Evolutionary conservation across 768 basidiomycete genomes (phyloP), one percentile per base, ranked within the genome.

Genomic region (Leccinum fibrillosum): DNA sequence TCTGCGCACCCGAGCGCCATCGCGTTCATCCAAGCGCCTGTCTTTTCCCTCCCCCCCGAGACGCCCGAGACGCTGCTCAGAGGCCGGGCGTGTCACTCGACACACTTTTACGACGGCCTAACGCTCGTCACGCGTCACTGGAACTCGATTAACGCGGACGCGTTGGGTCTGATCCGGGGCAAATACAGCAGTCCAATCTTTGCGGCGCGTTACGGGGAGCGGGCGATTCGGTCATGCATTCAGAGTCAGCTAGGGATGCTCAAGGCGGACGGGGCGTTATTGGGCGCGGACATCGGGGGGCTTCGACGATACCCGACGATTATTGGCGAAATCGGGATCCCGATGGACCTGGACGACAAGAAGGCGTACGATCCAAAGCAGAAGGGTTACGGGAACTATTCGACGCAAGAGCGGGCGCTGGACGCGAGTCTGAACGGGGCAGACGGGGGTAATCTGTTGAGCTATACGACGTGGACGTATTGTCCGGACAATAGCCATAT

Each of bases 61-160:
- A 70, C 86, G 1, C 80, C 81, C 8, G 80, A 82, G 23, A 79
- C 81, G 9, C 72, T 86, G 13, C 72, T 85, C 17, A 79, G 82
- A 13, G 86, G 94, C 2, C 85, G 88, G 2, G 86, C 81, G 28
- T 84, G 76, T 32, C 88, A 91, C 62, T 86, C 89, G 4, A 80
- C 86, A 0, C 96, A 98, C 71, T 98, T 94, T 71, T 98, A 98
- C 67, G 95, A 98, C 64, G 95, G 95, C 1, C 76, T 98, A 42
- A 98, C 96, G 0, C 82, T 98, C 44, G 78, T 98, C n/a, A 90
- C 91, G 34, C 80, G 92, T 35, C 92, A 94, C 66, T 94, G 91
- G 92, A 89, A 94, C 69, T 88, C 88, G 86, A 90, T 93, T 80
- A 98, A 98, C 65, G 94, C 93, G 2, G 94, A 98, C 72, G 94